Conservation (phyloP, 2,329 filamentous ascomycete genomes). For the Trichothecium roseum region DNA sequence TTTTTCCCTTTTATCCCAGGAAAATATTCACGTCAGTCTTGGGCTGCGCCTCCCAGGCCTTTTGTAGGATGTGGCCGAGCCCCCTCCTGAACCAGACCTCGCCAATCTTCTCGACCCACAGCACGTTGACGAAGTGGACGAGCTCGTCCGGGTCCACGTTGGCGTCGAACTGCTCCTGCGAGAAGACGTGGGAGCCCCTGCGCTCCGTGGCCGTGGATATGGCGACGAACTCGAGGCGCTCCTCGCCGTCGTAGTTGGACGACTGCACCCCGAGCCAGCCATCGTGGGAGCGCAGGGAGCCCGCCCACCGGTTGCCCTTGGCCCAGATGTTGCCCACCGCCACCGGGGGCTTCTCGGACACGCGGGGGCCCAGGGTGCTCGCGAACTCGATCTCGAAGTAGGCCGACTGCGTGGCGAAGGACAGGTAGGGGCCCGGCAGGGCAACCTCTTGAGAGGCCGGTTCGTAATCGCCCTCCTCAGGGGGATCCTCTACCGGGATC, state of each 20-base stretch:
- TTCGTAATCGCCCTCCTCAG: conserved; percentile 17
- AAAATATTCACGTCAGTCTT: conserved; percentile 29
- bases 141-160: conserved; percentile 29
- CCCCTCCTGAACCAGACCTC: conserved; percentile 29
- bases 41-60: conserved; percentile 28
- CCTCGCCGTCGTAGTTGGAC: conserved; percentile 34
- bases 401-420: conserved; percentile 26
- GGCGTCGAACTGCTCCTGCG: conserved; percentile 27
- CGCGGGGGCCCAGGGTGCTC: conserved; percentile 20
- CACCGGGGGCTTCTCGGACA: conserved; percentile 26
- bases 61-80: conserved; percentile 29
- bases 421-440: conserved; percentile 26
- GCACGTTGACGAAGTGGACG: conserved; percentile 34
- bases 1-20: conserved; percentile 19
- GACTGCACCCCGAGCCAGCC: conserved; percentile 33
- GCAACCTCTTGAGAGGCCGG: conserved; percentile 18
- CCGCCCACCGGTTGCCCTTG: conserved; percentile 25
- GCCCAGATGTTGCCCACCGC: conserved; percentile 32
- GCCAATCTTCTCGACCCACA: conserved; percentile 35
- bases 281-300: conserved; percentile 32
- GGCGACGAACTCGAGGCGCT: conserved; percentile 32
- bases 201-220: conserved; percentile 29
- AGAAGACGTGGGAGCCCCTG: conserved; percentile 28
- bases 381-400: conserved; percentile 30
- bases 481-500: conserved; percentile 25